These are phyloP conservation scores for Leptographium lundbergii DNA, from an alignment of 2,329 filamentous ascomycete species.

Conservation along the genomic window DNA sequence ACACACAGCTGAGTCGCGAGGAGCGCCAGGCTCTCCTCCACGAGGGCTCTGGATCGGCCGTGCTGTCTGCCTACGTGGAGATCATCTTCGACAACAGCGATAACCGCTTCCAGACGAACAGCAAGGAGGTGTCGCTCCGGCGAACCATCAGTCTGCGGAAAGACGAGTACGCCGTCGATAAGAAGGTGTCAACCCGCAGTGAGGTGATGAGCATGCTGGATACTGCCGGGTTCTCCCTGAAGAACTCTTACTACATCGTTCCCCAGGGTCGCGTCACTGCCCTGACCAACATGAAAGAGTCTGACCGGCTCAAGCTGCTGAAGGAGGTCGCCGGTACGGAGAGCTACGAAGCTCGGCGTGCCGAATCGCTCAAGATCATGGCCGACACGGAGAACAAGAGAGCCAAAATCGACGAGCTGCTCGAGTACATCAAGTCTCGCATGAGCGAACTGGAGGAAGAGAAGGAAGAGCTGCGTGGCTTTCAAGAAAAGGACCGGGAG, in stretches of 20 bases:
- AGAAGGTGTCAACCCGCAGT: constrained; percentile 77
- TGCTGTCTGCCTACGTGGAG: constrained; percentile 99
- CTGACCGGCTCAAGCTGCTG: constrained; percentile 73
- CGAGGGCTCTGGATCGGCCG: constrained; percentile 91
- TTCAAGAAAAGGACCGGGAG: constrained; percentile 90
- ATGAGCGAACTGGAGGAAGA: constrained; percentile 87
- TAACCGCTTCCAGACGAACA: constrained; percentile 86
- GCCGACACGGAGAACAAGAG: constrained; percentile 90
- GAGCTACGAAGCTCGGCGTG: constrained; percentile 83
- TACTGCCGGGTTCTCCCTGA: constrained; percentile 89
- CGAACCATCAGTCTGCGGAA: constrained; percentile 96
- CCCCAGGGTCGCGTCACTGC: constrained; percentile 93
- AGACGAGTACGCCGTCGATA: constrained; percentile 95
- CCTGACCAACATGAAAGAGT: constrained; percentile 97
- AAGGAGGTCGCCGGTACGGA: constrained; percentile 99
- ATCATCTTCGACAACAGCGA: constrained; percentile 98
- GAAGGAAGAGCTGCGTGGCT: constrained; percentile 87
- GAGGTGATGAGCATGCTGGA: constrained; percentile 94
- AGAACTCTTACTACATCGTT: constrained; percentile 98
- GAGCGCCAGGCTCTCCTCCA: constrained; percentile 94
- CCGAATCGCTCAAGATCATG: constrained; percentile 95
- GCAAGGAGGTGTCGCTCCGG: constrained; percentile 78
- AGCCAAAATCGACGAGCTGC: constrained; percentile 82
- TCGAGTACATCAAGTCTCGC: constrained; percentile 85
- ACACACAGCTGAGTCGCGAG: constrained; percentile 89